Conservation (phyloP, 176 grass and related monocot species). For the Melocanna baccifera region DNA sequence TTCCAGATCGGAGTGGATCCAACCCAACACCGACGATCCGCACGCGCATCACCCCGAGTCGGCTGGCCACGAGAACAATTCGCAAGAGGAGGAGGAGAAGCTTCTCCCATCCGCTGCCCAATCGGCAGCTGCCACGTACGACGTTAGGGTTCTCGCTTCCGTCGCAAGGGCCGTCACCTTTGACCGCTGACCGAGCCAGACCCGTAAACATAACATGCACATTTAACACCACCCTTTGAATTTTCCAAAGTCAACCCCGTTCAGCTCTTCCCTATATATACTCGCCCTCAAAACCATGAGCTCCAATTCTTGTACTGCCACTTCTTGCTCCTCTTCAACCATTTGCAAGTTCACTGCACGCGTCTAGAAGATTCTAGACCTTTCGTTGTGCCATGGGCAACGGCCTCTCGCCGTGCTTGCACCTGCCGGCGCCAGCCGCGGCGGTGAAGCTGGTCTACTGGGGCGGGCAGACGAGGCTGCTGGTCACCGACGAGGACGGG, state of each 20-base stretch:
- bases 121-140: neutral
- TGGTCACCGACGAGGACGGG: neutral
- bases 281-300: neutral
- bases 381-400: slow-evolving; percentile 55
- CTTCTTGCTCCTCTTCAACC: neutral
- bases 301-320: neutral
- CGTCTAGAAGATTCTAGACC: slow-evolving; percentile 32
- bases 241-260: slow-evolving; percentile 50
- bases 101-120: neutral
- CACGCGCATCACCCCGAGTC: slow-evolving; percentile 26
- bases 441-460: slow-evolving; percentile 54
- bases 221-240: slow-evolving; percentile 7
- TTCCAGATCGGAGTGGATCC: neutral
- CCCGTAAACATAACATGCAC: neutral
- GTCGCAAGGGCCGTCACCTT: slow-evolving; percentile 23
- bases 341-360: neutral
- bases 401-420: slow-evolving; percentile 46
- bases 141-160: neutral
- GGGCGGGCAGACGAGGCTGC: slow-evolving; percentile 52
- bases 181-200: slow-evolving; percentile 39
- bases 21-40: neutral
- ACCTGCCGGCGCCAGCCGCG: neutral
- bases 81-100: neutral
- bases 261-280: slow-evolving; percentile 5
- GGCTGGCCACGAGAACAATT: neutral